Conservation (phyloP, 257 asterid genomes). For the Scutellaria galericulata region DNA sequence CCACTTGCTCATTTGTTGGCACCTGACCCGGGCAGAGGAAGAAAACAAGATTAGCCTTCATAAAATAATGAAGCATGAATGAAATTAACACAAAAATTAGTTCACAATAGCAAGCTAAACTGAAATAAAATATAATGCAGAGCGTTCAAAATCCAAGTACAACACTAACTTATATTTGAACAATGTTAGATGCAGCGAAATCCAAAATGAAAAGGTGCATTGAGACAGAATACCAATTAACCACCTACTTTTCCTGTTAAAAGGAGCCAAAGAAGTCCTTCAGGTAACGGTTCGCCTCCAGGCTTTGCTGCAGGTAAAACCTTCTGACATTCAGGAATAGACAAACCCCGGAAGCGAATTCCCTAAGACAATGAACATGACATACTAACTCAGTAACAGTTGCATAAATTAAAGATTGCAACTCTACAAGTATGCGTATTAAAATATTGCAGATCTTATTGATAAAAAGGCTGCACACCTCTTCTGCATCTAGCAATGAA, state of each 20-base stretch:
- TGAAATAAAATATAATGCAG: background rate
- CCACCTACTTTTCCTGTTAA: slow-evolving; percentile 85
- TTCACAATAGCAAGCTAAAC: background rate
- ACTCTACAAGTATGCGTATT: slow-evolving; percentile 2
- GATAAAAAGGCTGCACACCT: slow-evolving; percentile 52
- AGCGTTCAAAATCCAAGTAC: background rate
- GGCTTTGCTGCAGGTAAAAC: slow-evolving; percentile 84
- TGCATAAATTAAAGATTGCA: background rate
- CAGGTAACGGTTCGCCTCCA: slow-evolving; percentile 98
- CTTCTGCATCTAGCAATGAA: slow-evolving; percentile 95
- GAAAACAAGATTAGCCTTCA: background rate
- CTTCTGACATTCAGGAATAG: slow-evolving; percentile 97
- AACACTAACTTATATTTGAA: background rate
- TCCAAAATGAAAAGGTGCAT: slow-evolving; percentile 9
- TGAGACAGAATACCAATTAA: background rate
- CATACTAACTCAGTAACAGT: slow-evolving; percentile 6
- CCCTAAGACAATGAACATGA: slow-evolving; percentile 58
- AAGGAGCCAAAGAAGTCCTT: slow-evolving; percentile 99
- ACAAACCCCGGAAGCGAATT: slow-evolving; percentile 92
- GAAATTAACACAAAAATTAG: background rate
- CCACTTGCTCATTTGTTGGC: slow-evolving; percentile 93
- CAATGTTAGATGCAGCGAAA: background rate
- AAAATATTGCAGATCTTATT: slow-evolving; percentile 21
- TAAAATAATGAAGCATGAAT: background rate
- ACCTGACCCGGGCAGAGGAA: slow-evolving; percentile 48